phyloP scores from a whole-genome alignment of 1,139 yeast species.

The Debaryomycetaceae sp. region DNA sequence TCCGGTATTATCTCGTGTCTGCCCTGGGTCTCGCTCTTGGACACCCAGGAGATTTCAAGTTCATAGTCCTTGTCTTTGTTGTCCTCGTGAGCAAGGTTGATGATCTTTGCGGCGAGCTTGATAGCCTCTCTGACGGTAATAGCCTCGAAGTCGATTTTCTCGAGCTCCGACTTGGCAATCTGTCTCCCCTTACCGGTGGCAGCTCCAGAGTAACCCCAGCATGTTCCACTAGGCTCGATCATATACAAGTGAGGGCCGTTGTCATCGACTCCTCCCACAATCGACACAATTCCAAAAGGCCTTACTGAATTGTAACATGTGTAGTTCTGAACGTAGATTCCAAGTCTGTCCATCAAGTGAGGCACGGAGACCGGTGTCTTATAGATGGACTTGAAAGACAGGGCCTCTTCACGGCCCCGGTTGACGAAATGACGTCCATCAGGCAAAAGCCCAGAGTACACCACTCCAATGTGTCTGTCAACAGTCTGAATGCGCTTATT shows the following conservation, averaged over 20 bases:
- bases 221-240: constrained; percentile 96
- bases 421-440: constrained; percentile 94
- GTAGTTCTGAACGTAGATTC: constrained; percentile 91
- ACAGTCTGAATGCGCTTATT: constrained; percentile 89
- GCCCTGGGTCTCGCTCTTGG: constrained; percentile 74
- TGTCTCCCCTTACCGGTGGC: constrained; percentile 99
- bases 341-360: constrained; percentile 81
- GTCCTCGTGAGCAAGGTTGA: constrained; percentile 93
- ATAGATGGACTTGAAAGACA: constrained; percentile 72
- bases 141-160: constrained; percentile 74
- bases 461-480: constrained; percentile 92
- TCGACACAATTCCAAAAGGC: constrained; percentile 92
- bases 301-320: constrained; percentile 96
- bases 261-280: constrained; percentile 89
- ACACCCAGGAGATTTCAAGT: constrained; percentile 85
- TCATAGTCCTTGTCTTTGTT: constrained; percentile 97
- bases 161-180: constrained; percentile 92
- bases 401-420: constrained; percentile 91
- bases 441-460: constrained; percentile 90
- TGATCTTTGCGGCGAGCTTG: constrained; percentile 89
- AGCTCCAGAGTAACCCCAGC: constrained; percentile 97
- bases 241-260: constrained; percentile 89
- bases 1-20: constrained; percentile 76
- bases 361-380: constrained; percentile 77
- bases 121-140: constrained; percentile 79